Conservation (phyloP, 805 yeast genomes). For the Candida xyloterini region DNA sequence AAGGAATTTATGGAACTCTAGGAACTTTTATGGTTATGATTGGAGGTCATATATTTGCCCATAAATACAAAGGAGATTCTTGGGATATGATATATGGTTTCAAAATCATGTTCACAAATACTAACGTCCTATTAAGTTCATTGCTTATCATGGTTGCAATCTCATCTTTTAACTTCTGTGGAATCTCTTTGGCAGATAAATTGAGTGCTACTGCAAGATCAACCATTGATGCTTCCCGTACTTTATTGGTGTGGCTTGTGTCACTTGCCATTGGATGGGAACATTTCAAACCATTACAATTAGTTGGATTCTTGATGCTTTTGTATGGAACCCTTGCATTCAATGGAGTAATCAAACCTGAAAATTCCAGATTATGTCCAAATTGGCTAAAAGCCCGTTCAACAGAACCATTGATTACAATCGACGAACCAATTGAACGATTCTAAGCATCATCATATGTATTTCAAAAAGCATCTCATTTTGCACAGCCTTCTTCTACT, state of each 20-base stretch:
- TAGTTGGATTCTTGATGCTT: constrained; percentile 58
- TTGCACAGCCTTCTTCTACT: too few relatives aligned
- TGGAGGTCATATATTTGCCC: constrained; percentile 38
- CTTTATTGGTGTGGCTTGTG: constrained; percentile 70
- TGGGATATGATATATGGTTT: constrained; percentile 56
- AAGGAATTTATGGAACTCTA: constrained; percentile 63
- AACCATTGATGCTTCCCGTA: constrained; percentile 75
- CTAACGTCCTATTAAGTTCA: constrained; percentile 49
- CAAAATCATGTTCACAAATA: constrained; percentile 43
- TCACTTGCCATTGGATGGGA: constrained; percentile 78
- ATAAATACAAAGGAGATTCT: constrained; percentile 43
- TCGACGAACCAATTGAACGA: constrained; percentile 44
- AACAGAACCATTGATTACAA: constrained; percentile 28
- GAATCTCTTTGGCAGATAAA: constrained; percentile 61
- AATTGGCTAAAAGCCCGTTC: constrained; percentile 35
- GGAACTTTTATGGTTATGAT: constrained; percentile 46
- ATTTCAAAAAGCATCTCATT: too few relatives aligned
- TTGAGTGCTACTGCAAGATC: constrained; percentile 76
- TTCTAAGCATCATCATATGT: constrained; percentile 11
- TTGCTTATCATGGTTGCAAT: constrained; percentile 68
- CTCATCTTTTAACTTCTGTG: constrained; percentile 69
- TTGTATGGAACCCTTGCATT: constrained; percentile 73
- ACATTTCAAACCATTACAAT: constrained; percentile 56
- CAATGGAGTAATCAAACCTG: constrained; percentile 64
- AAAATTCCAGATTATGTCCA: constrained; percentile 47